A percentile compares a stretch with the other conserved stretches of the same genome.
Conservation (phyloP, 495 filamentous ascomycete genomes). For the Amniculicola lignicola region DNA sequence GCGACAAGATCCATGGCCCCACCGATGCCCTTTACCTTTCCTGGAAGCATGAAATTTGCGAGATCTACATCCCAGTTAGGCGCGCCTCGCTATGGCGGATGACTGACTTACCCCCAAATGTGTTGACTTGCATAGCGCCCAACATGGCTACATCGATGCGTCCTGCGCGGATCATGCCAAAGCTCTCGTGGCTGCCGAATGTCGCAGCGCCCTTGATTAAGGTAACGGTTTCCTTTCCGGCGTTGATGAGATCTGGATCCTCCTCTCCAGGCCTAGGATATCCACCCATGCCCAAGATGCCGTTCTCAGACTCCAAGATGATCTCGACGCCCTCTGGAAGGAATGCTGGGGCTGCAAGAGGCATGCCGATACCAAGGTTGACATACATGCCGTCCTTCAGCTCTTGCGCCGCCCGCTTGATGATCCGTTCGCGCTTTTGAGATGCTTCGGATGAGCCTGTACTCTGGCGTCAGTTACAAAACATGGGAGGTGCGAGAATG, state of each 20-base stretch:
- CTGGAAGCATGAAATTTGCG: slow-evolving; percentile 92
- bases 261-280: slow-evolving; percentile 79
- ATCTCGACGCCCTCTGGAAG: slow-evolving; percentile 80
- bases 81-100: too few species aligned
- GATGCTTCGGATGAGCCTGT: slow-evolving; percentile 25
- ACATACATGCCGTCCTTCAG: slow-evolving; percentile 98
- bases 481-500: neutral
- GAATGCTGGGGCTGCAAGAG: slow-evolving; percentile 84
- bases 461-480: neutral
- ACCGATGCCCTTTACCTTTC: slow-evolving; percentile 89
- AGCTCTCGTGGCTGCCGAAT: slow-evolving; percentile 86
- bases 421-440: slow-evolving; percentile 68
- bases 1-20: slow-evolving; percentile 92
- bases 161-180: slow-evolving; percentile 89
- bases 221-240: slow-evolving; percentile 92
- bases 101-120: slow-evolving; percentile 39
- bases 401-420: slow-evolving; percentile 83
- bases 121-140: slow-evolving; percentile 89
- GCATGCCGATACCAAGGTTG: slow-evolving; percentile 93
- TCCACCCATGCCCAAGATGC: slow-evolving; percentile 82
- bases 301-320: slow-evolving; percentile 86
- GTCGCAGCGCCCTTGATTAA: slow-evolving; percentile 72
- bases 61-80: slow-evolving; percentile 59
- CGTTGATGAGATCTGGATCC: slow-evolving; percentile 93
- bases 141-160: slow-evolving; percentile 86